Percentiles rank a stretch among this genome's conserved stretches.
These are phyloP conservation scores for Leucosporidium yakuticum DNA, from an alignment of 768 basidiomycete genomes.

Conservation along the genomic window DNA sequence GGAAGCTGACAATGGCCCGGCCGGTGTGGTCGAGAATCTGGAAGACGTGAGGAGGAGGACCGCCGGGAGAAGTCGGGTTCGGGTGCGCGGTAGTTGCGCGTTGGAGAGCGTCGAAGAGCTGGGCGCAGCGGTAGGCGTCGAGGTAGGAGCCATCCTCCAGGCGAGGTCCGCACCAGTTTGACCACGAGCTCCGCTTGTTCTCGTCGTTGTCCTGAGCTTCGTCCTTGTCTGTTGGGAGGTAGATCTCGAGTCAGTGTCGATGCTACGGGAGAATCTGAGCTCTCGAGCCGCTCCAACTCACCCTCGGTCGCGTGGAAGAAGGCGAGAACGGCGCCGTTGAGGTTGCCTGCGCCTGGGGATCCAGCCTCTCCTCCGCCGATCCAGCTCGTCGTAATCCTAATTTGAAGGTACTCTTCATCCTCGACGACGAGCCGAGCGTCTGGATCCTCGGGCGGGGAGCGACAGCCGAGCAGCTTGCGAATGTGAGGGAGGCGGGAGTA, in stretches of 20 bases:
- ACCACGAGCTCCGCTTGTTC: constrained; percentile 17
- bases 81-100: constrained; percentile 1
- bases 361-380: constrained; percentile 11
- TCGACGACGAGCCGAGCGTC: constrained; percentile 14
- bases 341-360: constrained; percentile 11
- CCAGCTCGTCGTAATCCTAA: constrained; percentile 33
- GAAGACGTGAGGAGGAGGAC: constrained; percentile 35
- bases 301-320: constrained; percentile 35
- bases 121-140: constrained; percentile 12
- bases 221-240: constrained; percentile 24
- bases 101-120: constrained; percentile 23
- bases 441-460: constrained; percentile 5
- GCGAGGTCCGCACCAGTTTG: constrained; percentile 33
- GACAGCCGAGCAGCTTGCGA: constrained; percentile 23
- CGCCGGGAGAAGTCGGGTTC: neutral
- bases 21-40: constrained; percentile 35
- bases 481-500: constrained; percentile 29
- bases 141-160: constrained; percentile 25
- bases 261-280: neutral
- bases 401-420: constrained; percentile 20
- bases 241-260: too few relatives aligned
- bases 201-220: constrained; percentile 26
- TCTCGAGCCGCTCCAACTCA: neutral
- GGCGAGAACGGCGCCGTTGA: constrained; percentile 32
- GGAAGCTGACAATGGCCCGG: constrained; percentile 27